Evolutionary conservation across 371 early-diverging fungal species (phyloP).

Genomic region (Lichtheimia corymbifera): DNA sequence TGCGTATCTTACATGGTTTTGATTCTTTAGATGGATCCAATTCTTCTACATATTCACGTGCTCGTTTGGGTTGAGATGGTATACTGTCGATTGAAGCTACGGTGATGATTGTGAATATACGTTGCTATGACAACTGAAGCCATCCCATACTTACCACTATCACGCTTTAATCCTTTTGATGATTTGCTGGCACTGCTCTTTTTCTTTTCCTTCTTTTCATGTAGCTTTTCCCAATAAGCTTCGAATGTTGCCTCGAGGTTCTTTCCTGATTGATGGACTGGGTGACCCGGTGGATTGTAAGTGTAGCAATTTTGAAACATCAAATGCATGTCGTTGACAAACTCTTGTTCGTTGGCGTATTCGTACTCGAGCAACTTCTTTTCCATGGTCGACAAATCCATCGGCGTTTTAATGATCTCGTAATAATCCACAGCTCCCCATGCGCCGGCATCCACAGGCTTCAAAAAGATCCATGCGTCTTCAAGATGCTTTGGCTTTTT

Average conservation of each 20-base stretch:
- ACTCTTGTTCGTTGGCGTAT: slow-evolving; percentile 48
- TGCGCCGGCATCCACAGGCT: slow-evolving; percentile 90
- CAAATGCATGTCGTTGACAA: slow-evolving; percentile 61
- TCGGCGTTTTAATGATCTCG: slow-evolving; percentile 89
- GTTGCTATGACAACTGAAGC: too few species aligned
- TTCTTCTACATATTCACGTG: too few species aligned
- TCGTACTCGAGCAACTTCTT: slow-evolving; percentile 63
- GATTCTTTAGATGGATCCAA: too few species aligned
- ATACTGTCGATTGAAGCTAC: too few species aligned
- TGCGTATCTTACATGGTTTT: too few species aligned
- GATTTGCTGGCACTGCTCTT: too few species aligned
- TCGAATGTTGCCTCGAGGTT: slow-evolving; percentile 56
- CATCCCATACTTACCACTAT: too few species aligned
- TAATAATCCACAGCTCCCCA: slow-evolving; percentile 90
- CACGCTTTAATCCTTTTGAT: too few species aligned
- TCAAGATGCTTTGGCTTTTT: slow-evolving; percentile 27
- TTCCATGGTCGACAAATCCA: slow-evolving; percentile 94
- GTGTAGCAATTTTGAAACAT: slow-evolving; percentile 88
- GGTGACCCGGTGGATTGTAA: slow-evolving; percentile 85
- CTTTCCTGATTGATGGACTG: slow-evolving; percentile 64
- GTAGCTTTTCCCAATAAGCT: slow-evolving; percentile 70
- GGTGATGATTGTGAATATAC: too few species aligned
- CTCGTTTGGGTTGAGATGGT: too few species aligned
- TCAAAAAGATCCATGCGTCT: slow-evolving; percentile 59
- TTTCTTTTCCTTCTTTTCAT: slow-evolving; percentile 24